These are phyloP conservation scores for Lipomyces sp. DNA, from an alignment of 805 yeast species.

Conservation along the genomic window DNA sequence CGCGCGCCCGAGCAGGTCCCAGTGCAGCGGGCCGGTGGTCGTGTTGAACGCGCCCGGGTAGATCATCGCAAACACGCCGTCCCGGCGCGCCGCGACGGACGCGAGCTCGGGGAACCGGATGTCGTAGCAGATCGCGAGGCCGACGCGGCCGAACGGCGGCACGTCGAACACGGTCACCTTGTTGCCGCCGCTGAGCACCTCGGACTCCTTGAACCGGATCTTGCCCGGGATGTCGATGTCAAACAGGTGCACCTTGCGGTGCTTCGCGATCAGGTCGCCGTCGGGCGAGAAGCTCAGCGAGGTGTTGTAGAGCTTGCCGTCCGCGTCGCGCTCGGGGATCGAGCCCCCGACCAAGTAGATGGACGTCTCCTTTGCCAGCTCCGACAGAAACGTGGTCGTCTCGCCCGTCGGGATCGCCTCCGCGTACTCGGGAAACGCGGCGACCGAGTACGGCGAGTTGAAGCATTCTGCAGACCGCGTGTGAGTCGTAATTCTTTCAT, in stretches of 20 bases:
- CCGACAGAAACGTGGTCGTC: conserved; percentile 57
- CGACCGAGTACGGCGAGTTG: conserved; percentile 90
- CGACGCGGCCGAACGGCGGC: conserved; percentile 65
- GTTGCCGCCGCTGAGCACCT: conserved; percentile 70
- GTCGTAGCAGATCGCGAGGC: conserved; percentile 82
- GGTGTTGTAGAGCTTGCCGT: conserved; percentile 64
- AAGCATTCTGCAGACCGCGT: conserved; percentile 62
- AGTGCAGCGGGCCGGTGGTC: conserved; percentile 87
- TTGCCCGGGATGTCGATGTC: conserved; percentile 92
- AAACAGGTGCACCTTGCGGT: conserved; percentile 85
- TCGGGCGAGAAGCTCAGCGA: conserved; percentile 64
- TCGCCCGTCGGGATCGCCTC: conserved; percentile 76
- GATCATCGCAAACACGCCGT: conserved; percentile 75
- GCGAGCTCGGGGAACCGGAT: conserved; percentile 83
- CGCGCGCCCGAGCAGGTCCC: conserved; percentile 75
- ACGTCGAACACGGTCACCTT: conserved; percentile 74
- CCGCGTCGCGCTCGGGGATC: conserved; percentile 70
- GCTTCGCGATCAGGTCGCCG: conserved; percentile 81
- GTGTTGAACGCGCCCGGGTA: conserved; percentile 93
- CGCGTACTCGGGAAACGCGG: conserved; percentile 81
- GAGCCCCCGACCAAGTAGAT: conserved; percentile 86
- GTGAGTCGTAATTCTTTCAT: not conserved
- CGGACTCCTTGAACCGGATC: conserved; percentile 81
- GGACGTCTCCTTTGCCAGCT: conserved; percentile 60
- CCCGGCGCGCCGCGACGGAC: conserved; percentile 53